Evolutionary conservation across 73 alveolate species (phyloP).

Genomic region (Tetrahymena elliotti): DNA sequence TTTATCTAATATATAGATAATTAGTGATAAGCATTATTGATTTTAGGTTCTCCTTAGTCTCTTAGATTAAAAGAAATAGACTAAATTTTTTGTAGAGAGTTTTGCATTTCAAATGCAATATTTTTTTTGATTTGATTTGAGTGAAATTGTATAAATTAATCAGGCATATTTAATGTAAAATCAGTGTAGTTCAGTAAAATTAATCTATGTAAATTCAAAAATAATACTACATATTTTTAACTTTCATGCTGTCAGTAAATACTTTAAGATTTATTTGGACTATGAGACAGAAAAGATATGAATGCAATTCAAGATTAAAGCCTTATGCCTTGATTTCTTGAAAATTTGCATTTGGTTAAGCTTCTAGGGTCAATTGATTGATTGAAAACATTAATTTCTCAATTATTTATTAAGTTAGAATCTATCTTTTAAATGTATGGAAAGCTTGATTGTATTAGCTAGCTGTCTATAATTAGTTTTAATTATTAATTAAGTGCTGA

Average conservation of each 20-base stretch:
- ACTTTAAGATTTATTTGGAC: not conserved
- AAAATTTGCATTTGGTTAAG: not conserved
- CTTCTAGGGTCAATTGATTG: not conserved
- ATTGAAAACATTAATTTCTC: not conserved
- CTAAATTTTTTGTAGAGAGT: not conserved
- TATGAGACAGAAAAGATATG: not conserved
- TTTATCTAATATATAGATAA: not conserved
- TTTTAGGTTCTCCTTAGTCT: not conserved
- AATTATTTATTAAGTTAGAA: not conserved
- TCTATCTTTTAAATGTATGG: not conserved
- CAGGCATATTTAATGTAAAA: not conserved
- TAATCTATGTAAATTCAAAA: not conserved
- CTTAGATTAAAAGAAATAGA: not conserved
- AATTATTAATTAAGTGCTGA: not conserved
- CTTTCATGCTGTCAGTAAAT: not conserved
- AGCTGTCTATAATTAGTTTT: not conserved
- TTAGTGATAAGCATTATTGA: not conserved
- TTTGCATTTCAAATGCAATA: not conserved
- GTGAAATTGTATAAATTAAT: not conserved
- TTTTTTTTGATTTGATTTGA: too few species aligned
- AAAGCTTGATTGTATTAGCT: not conserved
- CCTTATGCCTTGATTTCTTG: not conserved
- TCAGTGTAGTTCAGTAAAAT: not conserved
- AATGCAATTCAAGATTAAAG: not conserved
- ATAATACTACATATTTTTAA: not conserved